Evolutionary conservation across 75 land plant species (phyloP), one percentile per base, ranked within the genome.

Genomic region (Pinus taeda): DNA sequence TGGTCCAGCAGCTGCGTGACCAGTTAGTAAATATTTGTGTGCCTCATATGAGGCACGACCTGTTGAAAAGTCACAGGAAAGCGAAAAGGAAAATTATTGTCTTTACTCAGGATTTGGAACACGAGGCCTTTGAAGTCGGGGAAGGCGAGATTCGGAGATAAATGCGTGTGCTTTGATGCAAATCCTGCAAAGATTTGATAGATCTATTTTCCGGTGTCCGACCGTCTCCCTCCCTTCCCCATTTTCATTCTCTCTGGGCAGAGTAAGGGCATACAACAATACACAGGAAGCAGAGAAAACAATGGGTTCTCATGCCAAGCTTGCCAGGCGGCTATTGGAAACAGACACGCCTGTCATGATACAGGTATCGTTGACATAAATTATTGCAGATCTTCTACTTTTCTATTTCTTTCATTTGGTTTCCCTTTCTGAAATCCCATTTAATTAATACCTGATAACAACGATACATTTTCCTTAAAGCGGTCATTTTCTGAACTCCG

Each of bases 261-360:
- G 24, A 18, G 22, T 18, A 20, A 61, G 64, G 9, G 9, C 7
- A 20, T 3, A 56, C 18, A n/a, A 49, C 37, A 42, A 22, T 21
- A 12, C 74, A 12, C 6, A 53, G 6, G 15, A 2, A 26, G 8
- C 26, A n/a, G 75, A 49, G 13, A 29, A 29, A 6, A 17, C 53
- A 71, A 92, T 92, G 90, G 88, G 86, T 57, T 84, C 79, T 14
- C 75, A 15, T 62, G 76, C 83, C 15, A 88, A 22, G 81, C 88
- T 97, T 81, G 83, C 99, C 3, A 89, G 78, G 79, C 85, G 99
- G 74, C 94, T 82, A 75, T 36, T 97, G 86, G 93, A 83, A 67
- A 97, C 95, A 33, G 97, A 97, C 4, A 89, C 83, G 59, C 99
- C 99, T 4, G 93, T 97, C 63, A 97, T 97, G 99, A 93, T 94